Evolutionary conservation across 129 eudicot species (phyloP), one percentile per base, ranked within the genome.

Genomic region (Lactuca saligna): DNA sequence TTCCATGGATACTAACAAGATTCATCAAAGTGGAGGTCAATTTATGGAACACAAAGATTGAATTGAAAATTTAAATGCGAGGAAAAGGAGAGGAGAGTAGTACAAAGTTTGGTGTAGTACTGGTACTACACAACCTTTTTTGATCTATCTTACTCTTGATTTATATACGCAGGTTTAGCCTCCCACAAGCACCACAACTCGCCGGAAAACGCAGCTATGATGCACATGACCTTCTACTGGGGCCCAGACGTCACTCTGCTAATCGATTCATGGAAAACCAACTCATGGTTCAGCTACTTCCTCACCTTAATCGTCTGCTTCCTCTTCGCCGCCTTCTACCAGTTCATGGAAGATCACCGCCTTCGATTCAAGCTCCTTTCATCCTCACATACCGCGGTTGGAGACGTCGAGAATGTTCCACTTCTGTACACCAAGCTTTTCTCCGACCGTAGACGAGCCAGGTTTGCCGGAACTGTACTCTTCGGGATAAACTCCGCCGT

Each of bases 151-250:
- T 61, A 17, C 34, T 7, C 17, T 48, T 7, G 9, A 31, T 76
- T 25, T 76, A 76, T 51, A 69, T 17, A 56, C 55, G 15, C 53
- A 16, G 6, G 13, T 69, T 61, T 41, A 51, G 32, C 70, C 70
- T 68, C 38, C 69, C 9, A 34, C 57, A 58, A 57, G 44, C 65
- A 46, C 54, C 34, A 13, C 55, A 75, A 55, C 10, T 50, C 51
- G 25, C 37, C 59, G 25, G 58, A 65, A 72, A 54, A 63, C 76
- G 17, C 44, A 35, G 64, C 65, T 4, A 88, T 88, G 89, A 91
- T 91, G 97, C 97, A 91, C 87, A 91, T 91, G 97, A 91, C 97
- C 63, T 88, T 91, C 64, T 88, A 86, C 75, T 91, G 97, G 96
- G 88, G 96, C 44, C 57, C 51, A 41, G 51, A 70, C 4, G 84